phyloP scores from a whole-genome alignment of 2,329 filamentous ascomycete species.

The Alternaria sp. region DNA sequence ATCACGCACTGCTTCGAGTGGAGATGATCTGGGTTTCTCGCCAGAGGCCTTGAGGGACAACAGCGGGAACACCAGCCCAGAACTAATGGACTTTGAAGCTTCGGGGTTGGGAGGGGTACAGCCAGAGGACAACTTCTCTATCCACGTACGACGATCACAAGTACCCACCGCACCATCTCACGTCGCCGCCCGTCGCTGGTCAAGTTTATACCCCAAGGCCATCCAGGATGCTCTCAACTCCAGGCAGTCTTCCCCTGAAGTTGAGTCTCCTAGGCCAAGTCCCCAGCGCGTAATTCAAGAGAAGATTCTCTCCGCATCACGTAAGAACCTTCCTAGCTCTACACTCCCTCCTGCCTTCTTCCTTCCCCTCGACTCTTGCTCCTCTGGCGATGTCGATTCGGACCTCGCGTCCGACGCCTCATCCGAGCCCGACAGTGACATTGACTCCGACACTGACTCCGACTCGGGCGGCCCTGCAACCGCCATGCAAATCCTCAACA shows the following conservation, averaged over 20 bases:
- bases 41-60: slow-evolving; percentile 39
- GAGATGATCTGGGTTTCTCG: slow-evolving; percentile 51
- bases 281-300: slow-evolving; percentile 63
- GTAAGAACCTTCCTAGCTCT: slow-evolving; percentile 66
- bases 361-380: slow-evolving; percentile 51
- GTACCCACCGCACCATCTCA: slow-evolving; percentile 17
- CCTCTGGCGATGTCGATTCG: slow-evolving; percentile 47
- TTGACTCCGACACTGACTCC: neutral
- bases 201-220: slow-evolving; percentile 36
- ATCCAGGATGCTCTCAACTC: slow-evolving; percentile 48
- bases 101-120: slow-evolving; percentile 68
- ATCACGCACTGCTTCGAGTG: slow-evolving; percentile 39
- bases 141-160: slow-evolving; percentile 59
- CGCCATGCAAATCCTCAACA: slow-evolving; percentile 42
- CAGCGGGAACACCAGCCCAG: slow-evolving; percentile 35
- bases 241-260: slow-evolving; percentile 18
- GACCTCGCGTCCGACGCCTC: slow-evolving; percentile 52
- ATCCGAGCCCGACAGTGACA: slow-evolving; percentile 30
- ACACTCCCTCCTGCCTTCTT: slow-evolving; percentile 57
- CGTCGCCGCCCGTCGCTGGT: slow-evolving; percentile 14
- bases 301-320: slow-evolving; percentile 71
- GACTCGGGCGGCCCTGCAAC: slow-evolving; percentile 29
- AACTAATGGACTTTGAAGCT: slow-evolving; percentile 54
- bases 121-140: slow-evolving; percentile 63
- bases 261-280: slow-evolving; percentile 13